A percentile compares a stretch with the other conserved stretches of the same genome.
These are phyloP conservation scores for Rhodosporidiobolus sp. DNA, from an alignment of 768 basidiomycete species.

Conservation along the genomic window DNA sequence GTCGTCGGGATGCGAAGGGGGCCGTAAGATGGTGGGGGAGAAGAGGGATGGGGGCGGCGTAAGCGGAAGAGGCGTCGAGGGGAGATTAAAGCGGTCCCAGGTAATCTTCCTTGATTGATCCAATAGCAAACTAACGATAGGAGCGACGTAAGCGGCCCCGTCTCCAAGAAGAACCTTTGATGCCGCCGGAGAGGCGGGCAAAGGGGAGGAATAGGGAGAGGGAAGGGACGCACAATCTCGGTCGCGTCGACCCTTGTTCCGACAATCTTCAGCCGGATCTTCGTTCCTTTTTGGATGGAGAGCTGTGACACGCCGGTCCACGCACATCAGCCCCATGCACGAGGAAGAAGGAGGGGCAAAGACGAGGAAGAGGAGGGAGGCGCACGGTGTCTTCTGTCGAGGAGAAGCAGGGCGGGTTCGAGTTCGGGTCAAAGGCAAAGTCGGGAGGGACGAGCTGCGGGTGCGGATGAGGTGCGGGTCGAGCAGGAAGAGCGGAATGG, in stretches of 20 bases:
- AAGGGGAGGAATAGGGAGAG: not conserved
- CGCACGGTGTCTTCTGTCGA: slow-evolving; percentile 77
- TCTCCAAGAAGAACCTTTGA: not conserved
- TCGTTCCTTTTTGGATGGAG: slow-evolving; percentile 81
- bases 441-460: slow-evolving; percentile 84
- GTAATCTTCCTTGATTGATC: slow-evolving; percentile 87
- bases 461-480: not conserved
- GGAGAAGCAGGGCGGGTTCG: slow-evolving; percentile 90
- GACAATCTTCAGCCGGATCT: slow-evolving; percentile 92
- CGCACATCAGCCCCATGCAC: accelerated
- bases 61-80: not conserved
- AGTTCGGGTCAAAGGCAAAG: slow-evolving; percentile 90
- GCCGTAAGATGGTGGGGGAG: too few species aligned
- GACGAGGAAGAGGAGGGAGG: not conserved
- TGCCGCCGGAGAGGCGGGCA: not conserved
- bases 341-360: not conserved
- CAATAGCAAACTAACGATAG: slow-evolving; percentile 77
- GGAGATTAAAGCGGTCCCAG: slow-evolving; percentile 62
- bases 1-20: too few species aligned
- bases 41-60: too few species aligned
- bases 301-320: not conserved
- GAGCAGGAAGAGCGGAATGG: not conserved
- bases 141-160: not conserved
- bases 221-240: slow-evolving; percentile 59
- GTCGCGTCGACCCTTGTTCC: slow-evolving; percentile 96